These are phyloP conservation scores for Cladosporium sp. DNA, from an alignment of 2,329 filamentous ascomycete species.

Conservation along the genomic window DNA sequence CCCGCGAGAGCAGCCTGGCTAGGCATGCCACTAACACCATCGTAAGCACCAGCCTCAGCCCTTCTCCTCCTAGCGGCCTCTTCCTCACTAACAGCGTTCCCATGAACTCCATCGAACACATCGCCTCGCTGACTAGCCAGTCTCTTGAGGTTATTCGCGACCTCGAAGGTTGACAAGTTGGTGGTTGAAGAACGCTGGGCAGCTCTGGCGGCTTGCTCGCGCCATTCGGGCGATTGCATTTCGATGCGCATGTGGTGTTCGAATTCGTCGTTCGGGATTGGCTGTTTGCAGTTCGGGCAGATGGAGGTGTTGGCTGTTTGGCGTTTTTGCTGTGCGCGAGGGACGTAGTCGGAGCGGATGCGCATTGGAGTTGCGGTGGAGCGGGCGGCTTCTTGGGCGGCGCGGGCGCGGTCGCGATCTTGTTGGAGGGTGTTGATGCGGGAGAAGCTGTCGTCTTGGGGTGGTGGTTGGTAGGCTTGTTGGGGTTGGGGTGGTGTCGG, in stretches of 20 bases:
- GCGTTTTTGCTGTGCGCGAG: slow-evolving; percentile 70
- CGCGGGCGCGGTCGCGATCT: slow-evolving; percentile 61
- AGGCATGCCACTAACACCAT: slow-evolving; percentile 42
- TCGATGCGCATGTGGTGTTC: slow-evolving; percentile 94
- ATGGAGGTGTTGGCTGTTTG: slow-evolving; percentile 61
- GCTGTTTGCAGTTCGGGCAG: slow-evolving; percentile 90
- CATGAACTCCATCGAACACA: slow-evolving; percentile 73
- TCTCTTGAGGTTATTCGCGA: slow-evolving; percentile 93
- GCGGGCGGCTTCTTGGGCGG: slow-evolving; percentile 69
- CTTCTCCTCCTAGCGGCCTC: slow-evolving; percentile 57
- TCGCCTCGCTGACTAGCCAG: slow-evolving; percentile 83
- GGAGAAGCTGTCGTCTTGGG: slow-evolving; percentile 15
- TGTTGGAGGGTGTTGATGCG: slow-evolving; percentile 28
- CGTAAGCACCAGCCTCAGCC: slow-evolving; percentile 60
- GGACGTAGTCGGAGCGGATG: slow-evolving; percentile 90
- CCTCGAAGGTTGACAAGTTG: slow-evolving; percentile 79
- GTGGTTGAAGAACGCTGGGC: slow-evolving; percentile 80
- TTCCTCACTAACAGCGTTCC: slow-evolving; percentile 63
- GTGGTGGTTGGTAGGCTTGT: slow-evolving; percentile 22
- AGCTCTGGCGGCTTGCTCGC: slow-evolving; percentile 87
- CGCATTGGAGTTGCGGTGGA: slow-evolving; percentile 68
- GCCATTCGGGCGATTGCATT: slow-evolving; percentile 89
- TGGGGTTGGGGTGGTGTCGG: slow-evolving; percentile 16
- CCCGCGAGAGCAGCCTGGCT: slow-evolving; percentile 49
- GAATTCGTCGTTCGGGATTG: slow-evolving; percentile 80